A percentile compares a stretch with the other conserved stretches of the same genome.
phyloP scores from a whole-genome alignment of 2,329 filamentous ascomycete genomes.

The Claviceps maximensis region DNA sequence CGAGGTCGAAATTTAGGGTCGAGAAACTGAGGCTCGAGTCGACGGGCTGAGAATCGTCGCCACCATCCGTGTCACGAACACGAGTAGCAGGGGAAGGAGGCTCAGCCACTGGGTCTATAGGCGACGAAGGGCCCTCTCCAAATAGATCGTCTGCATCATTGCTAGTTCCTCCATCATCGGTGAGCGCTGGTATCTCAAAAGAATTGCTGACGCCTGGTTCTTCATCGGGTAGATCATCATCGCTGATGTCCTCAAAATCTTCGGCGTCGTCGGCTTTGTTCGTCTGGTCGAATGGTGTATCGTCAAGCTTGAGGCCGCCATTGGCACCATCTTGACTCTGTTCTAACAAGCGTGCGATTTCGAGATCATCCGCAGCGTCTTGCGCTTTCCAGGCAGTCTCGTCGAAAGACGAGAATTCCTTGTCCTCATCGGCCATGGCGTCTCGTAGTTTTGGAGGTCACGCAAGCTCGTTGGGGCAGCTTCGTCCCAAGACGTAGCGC shows the following conservation, averaged over 20 bases:
- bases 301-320: conserved; percentile 29
- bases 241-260: conserved; percentile 82
- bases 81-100: conserved; percentile 31
- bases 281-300: conserved; percentile 41
- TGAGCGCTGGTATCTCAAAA: conserved; percentile 38
- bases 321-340: conserved; percentile 26
- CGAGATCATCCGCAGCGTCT: conserved; percentile 34
- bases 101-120: conserved; percentile 27
- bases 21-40: conserved; percentile 23
- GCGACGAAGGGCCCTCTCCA: conserved; percentile 45
- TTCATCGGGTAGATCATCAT: conserved; percentile 81
- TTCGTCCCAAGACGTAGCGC: conserved; percentile 13
- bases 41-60: conserved; percentile 20
- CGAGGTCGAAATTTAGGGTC: conserved; percentile 35
- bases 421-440: conserved; percentile 21
- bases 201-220: conserved; percentile 34
- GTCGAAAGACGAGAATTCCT: conserved; percentile 22
- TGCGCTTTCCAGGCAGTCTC: conserved; percentile 27
- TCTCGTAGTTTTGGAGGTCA: conserved; percentile 7
- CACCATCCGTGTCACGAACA: conserved; percentile 26
- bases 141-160: conserved; percentile 56
- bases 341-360: conserved; percentile 31
- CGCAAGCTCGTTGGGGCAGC: conserved; percentile 9
- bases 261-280: conserved; percentile 88
- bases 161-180: conserved; percentile 46